Base-by-base conservation (phyloP, 768 basidiomycete genomes). In the Leccinum disarticulatum region DNA sequence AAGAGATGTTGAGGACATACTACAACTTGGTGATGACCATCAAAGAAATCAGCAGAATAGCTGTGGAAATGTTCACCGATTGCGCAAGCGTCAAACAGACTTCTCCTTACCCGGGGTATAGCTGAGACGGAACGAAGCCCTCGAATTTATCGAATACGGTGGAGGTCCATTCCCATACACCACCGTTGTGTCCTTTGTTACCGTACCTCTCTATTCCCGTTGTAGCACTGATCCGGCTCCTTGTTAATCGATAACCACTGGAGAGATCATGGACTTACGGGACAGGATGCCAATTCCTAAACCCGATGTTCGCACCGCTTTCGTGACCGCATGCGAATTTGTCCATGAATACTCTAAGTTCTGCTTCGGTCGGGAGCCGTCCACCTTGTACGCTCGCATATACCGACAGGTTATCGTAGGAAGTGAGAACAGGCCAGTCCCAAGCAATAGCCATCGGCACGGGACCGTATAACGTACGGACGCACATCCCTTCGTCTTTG, bases 91-190 rank as follows among this genome's bases (percentile, higher is more conserved):
- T 38, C 9, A 28, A 17, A 52, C 25, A 6, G 3, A 33, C 4
- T 36, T 35, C 8, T 46, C 62, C 76, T 62, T 77, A 95, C 79
- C 93, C 97, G 27, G 97, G 97, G 72, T 98, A 99, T 52, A 96
- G 68, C 36, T 73, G 73, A 1, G 91, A 94, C 9, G 86, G 79
- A 49, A 79, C 79, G 70, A 88, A 99, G 0, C 93, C 95, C 2
- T 92, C 86, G 61, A 84, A 79, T 28, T 77, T 78, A 22, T 86
- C 87, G 49, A 95, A 82, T 30, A 81, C 64, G 15, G 94, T 95
- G 19, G 88, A 89, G 0, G 96, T 97, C 95, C 95, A 98, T 77
- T 98, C 95, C 95, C 96, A 99, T 15, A 97, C 89, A 6, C 97
- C 97, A 7, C 97, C 97, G 64, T 99, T 98, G 62, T 86, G 84